phyloP scores from a whole-genome alignment of 257 asterid species.

The Schizonepeta tenuifolia region DNA sequence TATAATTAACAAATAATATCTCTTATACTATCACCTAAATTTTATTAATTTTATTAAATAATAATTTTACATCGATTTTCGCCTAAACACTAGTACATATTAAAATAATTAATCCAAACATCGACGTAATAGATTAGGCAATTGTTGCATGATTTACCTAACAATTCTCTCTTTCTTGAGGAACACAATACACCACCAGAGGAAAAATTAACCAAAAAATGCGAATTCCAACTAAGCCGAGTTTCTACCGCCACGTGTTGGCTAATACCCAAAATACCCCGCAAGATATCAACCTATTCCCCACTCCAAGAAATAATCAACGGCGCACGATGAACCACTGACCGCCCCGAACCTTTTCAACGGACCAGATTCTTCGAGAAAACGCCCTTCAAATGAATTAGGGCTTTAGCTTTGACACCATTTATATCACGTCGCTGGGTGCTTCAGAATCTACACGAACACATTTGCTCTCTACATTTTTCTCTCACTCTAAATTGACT shows the following conservation, averaged over 20 bases:
- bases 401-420: constrained; percentile 48
- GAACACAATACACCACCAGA: constrained; percentile 42
- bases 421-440: constrained; percentile 26
- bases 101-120: neutral
- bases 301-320: constrained; percentile 42
- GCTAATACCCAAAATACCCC: constrained; percentile 27
- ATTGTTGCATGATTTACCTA: constrained; percentile 14
- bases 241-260: constrained; percentile 37
- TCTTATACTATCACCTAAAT: too few species aligned
- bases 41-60: too few species aligned
- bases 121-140: neutral
- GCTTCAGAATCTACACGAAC: constrained; percentile 17
- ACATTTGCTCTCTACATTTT: constrained; percentile 16
- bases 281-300: constrained; percentile 23
- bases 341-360: constrained; percentile 20
- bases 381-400: constrained; percentile 44
- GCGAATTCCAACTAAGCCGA: neutral
- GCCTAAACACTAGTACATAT: too few species aligned
- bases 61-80: too few species aligned
- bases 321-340: constrained; percentile 39
- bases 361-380: constrained; percentile 35
- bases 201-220: constrained; percentile 17
- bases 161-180: constrained; percentile 34
- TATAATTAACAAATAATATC: too few species aligned
- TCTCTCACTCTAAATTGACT: constrained; percentile 16